A percentile compares a stretch with the other conserved stretches of the same genome.
phyloP scores from a whole-genome alignment of 164 flowering plant genomes.

The Magnolia sinica region DNA sequence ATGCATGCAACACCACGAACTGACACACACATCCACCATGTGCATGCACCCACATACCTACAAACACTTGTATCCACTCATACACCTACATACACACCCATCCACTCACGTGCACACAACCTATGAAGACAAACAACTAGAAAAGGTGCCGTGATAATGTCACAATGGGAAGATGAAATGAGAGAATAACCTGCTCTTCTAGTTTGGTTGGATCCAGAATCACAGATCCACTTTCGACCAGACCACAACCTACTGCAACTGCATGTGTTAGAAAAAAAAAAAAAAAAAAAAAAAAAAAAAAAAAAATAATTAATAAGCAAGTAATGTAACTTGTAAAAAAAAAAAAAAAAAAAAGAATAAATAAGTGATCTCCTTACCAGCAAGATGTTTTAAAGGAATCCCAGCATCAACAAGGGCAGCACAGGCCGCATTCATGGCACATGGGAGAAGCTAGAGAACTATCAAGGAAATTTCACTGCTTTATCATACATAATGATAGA shows the following conservation, averaged over 20 bases:
- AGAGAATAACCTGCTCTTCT: slow-evolving; percentile 74
- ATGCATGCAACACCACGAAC: too few species aligned
- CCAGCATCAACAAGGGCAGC: slow-evolving; percentile 97
- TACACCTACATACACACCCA: too few species aligned
- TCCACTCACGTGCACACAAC: too few species aligned
- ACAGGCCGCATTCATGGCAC: slow-evolving; percentile 92
- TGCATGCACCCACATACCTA: too few species aligned
- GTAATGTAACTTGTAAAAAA: background rate
- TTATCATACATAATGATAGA: background rate
- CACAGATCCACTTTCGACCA: slow-evolving; percentile 49
- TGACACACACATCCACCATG: too few species aligned
- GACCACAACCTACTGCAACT: slow-evolving; percentile 84
- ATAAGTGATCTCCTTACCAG: slow-evolving; percentile 48
- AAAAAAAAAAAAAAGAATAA: background rate
- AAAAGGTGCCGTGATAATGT: too few species aligned
- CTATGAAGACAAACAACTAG: too few species aligned
- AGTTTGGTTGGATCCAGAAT: slow-evolving; percentile 79
- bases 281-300: slow-evolving; percentile 2
- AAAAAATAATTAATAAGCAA: slow-evolving; percentile 1
- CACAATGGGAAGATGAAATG: background rate
- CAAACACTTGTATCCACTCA: too few species aligned
- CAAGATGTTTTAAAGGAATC: slow-evolving; percentile 83
- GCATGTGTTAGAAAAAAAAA: slow-evolving; percentile 17
- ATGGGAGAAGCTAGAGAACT: slow-evolving; percentile 73
- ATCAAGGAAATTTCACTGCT: slow-evolving; percentile 30